Evolutionary conservation across 2,329 filamentous ascomycete genomes (phyloP), one percentile per base, ranked within the genome.

Genomic region (Ceratocystis smalleyi): DNA sequence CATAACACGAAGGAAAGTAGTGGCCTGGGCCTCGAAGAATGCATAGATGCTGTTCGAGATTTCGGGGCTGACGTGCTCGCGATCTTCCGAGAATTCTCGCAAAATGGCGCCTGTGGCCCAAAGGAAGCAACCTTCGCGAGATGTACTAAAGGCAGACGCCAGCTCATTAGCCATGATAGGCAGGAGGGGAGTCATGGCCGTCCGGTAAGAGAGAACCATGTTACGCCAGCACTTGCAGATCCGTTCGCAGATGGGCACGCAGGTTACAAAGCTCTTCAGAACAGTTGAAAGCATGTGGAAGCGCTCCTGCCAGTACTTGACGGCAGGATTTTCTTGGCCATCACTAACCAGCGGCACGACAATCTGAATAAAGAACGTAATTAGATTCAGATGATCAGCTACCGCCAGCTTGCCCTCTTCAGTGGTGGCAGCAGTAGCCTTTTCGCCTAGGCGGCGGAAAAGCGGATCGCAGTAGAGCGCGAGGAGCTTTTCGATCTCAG

Each of bases 31-130:
- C 74, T 96, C 91, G 72, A 96, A 96, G 76, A 99, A 99, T 65
- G 83, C 83, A 75, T 95, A 99, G 64, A 99, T 95, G 68, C 88
- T 88, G 64, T 90, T 85, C 17, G 88, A 89, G 5, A 90, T 95
- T n/a, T 82, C 78, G 61, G 86, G 81, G 64, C 92, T 87, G 22
- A 97, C 88, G 67, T 88, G 84, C 69, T 96, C 91, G 51, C 88
- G 84, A 51, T 92, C 91, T 70, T 95, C 89, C 0, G 90, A 94
- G 72, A 97, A 99, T 73, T 99, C 94, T 66, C 94, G 87, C 35
- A 99, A 82, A 68, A 99, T 95, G 7, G 92, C 90, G 68, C 91
- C 89, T 1, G 92, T 96, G 1, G 94, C 92, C 94, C 94, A 99
- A n/a, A 99, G 79, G 80, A 99, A 99, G 73, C 92, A 96, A 12